Base-by-base conservation (phyloP, 495 filamentous ascomycete species). In the Thozetella sp. region DNA sequence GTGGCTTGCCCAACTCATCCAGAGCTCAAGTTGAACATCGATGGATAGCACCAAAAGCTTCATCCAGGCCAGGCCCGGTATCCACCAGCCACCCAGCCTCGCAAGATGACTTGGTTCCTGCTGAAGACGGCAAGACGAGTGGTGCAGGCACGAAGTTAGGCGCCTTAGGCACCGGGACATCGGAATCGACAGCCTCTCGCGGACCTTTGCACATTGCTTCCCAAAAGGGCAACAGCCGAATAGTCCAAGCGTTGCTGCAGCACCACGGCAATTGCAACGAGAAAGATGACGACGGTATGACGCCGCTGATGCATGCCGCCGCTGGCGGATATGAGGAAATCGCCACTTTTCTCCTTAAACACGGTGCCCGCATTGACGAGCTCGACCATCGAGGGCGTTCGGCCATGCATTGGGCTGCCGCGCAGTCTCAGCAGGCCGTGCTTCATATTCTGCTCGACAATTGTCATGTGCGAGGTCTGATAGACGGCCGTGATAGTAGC, bases 141-240 rank as follows among this genome's bases (percentile, higher is more conserved):
- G n/a, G n/a, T n/a, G 40, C 24, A 50, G 40, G 43, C 24, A 19
- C 3, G 13, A 15, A 50, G 40, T 40, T 51, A 52, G n/a, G 22
- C 17, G 25, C n/a, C 22, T 11, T 30, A 20, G 10, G 15, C 2
- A 50, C 57, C 12, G 48, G 51, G 23, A 17, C 34, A 37, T 25
- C 20, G 19, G 27, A 4, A n/a, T 13, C 24, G 37, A 19, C 40
- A 3, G 60, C 61, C 20, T 69, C 67, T 67, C 56, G 58, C 6
- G 50, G 64, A 10, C 23, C 61, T n/a, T 59, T 72, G 4, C 69
- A 72, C 53, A 62, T 68, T n/a, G 69, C 69, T 0, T 67, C 67
- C 11, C 56, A 48, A 15, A 68, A 60, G 22, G 69, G 69, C 22
- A 51, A 66, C 56, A 54, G 61, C 45, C 2, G 45, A 0, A 68